Evolutionary conservation across 805 yeast species (phyloP).

Genomic region (Yarrowia alimentaria): DNA sequence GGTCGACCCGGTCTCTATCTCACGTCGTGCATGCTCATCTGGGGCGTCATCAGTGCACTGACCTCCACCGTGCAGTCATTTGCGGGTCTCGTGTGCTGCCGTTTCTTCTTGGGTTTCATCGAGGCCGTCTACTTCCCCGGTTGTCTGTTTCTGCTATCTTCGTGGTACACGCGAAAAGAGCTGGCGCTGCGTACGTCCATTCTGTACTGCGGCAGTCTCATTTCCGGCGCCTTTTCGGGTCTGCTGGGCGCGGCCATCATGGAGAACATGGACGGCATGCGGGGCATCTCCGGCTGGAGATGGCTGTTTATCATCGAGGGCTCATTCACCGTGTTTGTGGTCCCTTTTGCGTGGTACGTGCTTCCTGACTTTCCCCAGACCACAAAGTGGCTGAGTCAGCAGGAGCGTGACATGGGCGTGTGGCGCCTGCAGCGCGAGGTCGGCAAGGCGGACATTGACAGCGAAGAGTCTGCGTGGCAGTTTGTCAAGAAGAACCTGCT

Average conservation of each 20-base stretch:
- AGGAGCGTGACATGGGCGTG: slow-evolving; percentile 31
- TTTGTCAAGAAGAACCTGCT: slow-evolving; percentile 11
- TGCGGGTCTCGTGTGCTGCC: slow-evolving; percentile 47
- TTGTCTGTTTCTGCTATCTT: slow-evolving; percentile 50
- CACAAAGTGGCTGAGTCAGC: slow-evolving; percentile 37
- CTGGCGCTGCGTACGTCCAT: slow-evolving; percentile 52
- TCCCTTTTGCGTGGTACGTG: slow-evolving; percentile 44
- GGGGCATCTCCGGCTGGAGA: slow-evolving; percentile 51
- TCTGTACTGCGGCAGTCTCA: slow-evolving; percentile 49
- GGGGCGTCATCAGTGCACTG: slow-evolving; percentile 52
- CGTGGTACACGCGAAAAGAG: slow-evolving; percentile 55
- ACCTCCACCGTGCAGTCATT: slow-evolving; percentile 49
- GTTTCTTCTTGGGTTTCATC: slow-evolving; percentile 49
- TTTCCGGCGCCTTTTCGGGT: slow-evolving; percentile 57
- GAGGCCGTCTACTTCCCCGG: slow-evolving; percentile 54
- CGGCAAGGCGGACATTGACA: slow-evolving; percentile 4
- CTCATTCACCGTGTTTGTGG: slow-evolving; percentile 39
- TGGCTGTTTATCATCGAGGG: slow-evolving; percentile 61
- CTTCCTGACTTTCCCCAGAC: slow-evolving; percentile 54
- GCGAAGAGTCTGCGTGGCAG: not conserved
- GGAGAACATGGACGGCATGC: slow-evolving; percentile 44
- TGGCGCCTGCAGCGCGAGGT: slow-evolving; percentile 32
- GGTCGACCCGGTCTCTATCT: slow-evolving; percentile 49
- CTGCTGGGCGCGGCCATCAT: slow-evolving; percentile 55
- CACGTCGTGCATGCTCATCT: slow-evolving; percentile 47